phyloP scores from a whole-genome alignment of 2,329 filamentous ascomycete genomes.

The Fusarium beomiforme region DNA sequence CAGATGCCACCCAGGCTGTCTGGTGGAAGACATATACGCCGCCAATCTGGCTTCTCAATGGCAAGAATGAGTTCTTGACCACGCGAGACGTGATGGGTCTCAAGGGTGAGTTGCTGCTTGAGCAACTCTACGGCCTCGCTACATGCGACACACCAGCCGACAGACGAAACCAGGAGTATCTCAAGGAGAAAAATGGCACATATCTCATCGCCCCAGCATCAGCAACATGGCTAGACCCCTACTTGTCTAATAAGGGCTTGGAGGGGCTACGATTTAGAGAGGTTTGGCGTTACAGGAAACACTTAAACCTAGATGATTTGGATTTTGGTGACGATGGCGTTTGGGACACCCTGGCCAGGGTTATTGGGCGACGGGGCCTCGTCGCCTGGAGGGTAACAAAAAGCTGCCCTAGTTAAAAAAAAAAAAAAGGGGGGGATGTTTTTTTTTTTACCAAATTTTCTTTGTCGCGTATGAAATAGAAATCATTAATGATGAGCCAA shows the following conservation, averaged over 20 bases:
- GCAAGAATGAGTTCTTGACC: slow-evolving; percentile 75
- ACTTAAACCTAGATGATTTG: slow-evolving; percentile 82
- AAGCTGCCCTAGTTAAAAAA: slow-evolving; percentile 56
- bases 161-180: slow-evolving; percentile 63
- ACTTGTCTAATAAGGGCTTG: slow-evolving; percentile 66
- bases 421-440: slow-evolving; percentile 19
- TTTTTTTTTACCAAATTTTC: not conserved
- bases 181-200: slow-evolving; percentile 70
- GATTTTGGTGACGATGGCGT: slow-evolving; percentile 82
- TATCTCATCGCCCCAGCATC: slow-evolving; percentile 80
- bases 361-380: slow-evolving; percentile 71
- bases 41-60: slow-evolving; percentile 81
- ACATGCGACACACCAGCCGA: slow-evolving; percentile 71
- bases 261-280: slow-evolving; percentile 72
- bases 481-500: slow-evolving; percentile 32
- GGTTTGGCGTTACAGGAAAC: slow-evolving; percentile 73
- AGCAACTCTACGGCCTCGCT: slow-evolving; percentile 66
- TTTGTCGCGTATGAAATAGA: slow-evolving; percentile 29
- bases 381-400: slow-evolving; percentile 73
- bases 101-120: slow-evolving; percentile 67
- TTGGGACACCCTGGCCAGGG: slow-evolving; percentile 74
- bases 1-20: slow-evolving; percentile 73
- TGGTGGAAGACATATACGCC: slow-evolving; percentile 93
- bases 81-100: slow-evolving; percentile 81
- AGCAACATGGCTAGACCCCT: slow-evolving; percentile 74